Percentiles rank a stretch among this genome's conserved stretches.
These are phyloP conservation scores for Solanum arcanum DNA, from an alignment of 257 asterid species.

Conservation along the genomic window DNA sequence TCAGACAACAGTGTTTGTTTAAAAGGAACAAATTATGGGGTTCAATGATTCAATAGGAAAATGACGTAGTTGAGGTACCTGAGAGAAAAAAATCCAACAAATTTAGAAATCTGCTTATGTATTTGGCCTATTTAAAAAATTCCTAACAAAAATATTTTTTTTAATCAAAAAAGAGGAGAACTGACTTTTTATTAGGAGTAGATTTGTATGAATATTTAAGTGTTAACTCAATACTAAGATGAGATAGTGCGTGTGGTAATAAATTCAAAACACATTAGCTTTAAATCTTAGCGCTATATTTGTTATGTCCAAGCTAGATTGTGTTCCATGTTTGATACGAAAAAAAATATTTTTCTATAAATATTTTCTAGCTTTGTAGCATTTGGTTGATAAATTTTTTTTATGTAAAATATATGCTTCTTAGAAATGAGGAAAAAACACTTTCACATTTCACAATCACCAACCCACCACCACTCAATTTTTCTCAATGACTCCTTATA, in stretches of 20 bases:
- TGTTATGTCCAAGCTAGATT: background rate
- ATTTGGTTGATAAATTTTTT: too few relatives aligned
- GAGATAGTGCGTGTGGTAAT: background rate
- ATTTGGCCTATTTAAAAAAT: background rate
- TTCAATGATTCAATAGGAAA: too few relatives aligned
- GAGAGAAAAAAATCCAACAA: too few relatives aligned
- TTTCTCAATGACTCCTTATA: background rate
- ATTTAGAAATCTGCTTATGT: too few relatives aligned
- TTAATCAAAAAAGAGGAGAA: background rate
- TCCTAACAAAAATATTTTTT: background rate
- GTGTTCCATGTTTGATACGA: background rate
- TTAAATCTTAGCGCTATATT: background rate
- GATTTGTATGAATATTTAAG: background rate
- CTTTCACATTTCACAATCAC: background rate
- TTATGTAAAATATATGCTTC: too few relatives aligned
- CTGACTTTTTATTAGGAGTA: too few relatives aligned
- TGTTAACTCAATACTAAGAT: background rate
- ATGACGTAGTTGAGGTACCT: too few relatives aligned
- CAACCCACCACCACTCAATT: background rate
- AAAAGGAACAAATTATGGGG: too few relatives aligned
- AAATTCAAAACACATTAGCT: background rate
- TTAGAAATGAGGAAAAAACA: too few relatives aligned
- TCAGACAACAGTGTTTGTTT: too few relatives aligned
- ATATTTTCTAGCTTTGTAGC: background rate
- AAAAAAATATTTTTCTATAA: too few relatives aligned